Evolutionary conservation across 202 grass and related monocot genomes (phyloP).

Genomic region (Zizania palustris): DNA sequence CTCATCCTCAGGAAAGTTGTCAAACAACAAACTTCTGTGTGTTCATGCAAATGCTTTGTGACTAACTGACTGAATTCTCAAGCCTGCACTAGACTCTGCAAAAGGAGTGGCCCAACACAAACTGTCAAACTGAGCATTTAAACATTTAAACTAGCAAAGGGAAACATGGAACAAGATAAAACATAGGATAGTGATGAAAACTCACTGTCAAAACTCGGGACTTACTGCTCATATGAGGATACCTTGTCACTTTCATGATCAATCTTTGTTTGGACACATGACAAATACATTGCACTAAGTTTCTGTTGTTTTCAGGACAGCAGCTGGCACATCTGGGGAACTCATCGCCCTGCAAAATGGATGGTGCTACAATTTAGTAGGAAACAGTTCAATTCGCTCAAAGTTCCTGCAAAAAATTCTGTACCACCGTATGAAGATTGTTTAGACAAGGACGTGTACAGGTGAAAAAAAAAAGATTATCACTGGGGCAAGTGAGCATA

Average conservation of each 20-base stretch:
- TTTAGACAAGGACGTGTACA: too few relatives aligned
- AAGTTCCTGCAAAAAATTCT: too few relatives aligned
- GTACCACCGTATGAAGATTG: too few relatives aligned
- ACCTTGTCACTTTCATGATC: conserved; percentile 60
- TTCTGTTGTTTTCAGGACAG: conserved; percentile 50
- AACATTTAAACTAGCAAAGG: conserved; percentile 24
- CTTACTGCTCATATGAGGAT: conserved; percentile 41
- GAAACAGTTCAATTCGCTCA: too few relatives aligned
- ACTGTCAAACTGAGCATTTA: conserved; percentile 12
- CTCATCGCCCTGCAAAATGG: conserved; percentile 58
- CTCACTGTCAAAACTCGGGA: background rate
- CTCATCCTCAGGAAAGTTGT: conserved; percentile 33
- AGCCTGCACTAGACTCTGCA: conserved; percentile 44
- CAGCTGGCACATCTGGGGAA: conserved; percentile 53
- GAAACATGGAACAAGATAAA: background rate
- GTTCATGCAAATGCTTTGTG: conserved; percentile 54
- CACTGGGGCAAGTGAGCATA: too few relatives aligned
- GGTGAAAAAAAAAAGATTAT: too few relatives aligned
- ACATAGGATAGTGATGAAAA: background rate
- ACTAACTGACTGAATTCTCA: conserved; percentile 55
- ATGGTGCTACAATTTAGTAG: background rate
- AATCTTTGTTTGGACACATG: conserved; percentile 65
- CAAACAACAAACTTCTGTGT: conserved; percentile 45
- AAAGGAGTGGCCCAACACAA: conserved; percentile 13
- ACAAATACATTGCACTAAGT: conserved; percentile 77